These are phyloP conservation scores for Colletotrichum abscissum DNA, from an alignment of 2,329 filamentous ascomycete genomes.

Conservation along the genomic window DNA sequence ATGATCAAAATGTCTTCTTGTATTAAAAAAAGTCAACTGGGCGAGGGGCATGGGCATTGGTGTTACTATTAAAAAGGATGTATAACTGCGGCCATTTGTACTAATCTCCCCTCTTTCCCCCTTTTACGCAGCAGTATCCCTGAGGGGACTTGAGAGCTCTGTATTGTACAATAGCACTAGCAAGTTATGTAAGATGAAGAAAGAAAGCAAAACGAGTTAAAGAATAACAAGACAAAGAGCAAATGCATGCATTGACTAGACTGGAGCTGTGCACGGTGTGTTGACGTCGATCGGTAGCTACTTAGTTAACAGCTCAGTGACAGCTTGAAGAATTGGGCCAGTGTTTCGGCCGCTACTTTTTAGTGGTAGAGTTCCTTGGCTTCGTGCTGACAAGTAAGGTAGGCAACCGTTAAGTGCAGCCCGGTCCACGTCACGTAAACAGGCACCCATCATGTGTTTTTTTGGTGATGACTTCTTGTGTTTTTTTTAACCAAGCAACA, in stretches of 20 bases:
- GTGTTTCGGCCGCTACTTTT: not conserved
- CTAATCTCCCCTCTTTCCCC: conserved; percentile 35
- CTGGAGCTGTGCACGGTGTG: conserved; percentile 14
- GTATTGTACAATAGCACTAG: conserved; percentile 37
- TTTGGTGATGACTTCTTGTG: not conserved
- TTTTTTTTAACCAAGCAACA: not conserved
- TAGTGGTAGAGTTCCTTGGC: not conserved
- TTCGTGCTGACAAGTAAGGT: conserved; percentile 2
- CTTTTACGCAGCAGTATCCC: conserved; percentile 32
- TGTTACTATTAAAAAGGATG: conserved; percentile 55
- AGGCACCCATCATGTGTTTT: not conserved
- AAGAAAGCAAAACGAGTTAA: conserved; percentile 23
- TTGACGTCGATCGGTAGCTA: not conserved
- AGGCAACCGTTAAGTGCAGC: not conserved
- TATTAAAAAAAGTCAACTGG: conserved; percentile 44
- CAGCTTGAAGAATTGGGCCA: not conserved
- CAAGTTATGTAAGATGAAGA: conserved; percentile 36
- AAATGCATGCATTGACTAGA: not conserved
- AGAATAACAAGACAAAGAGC: conserved; percentile 9
- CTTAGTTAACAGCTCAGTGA: not conserved
- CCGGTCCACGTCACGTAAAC: not conserved
- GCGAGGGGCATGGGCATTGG: conserved; percentile 60
- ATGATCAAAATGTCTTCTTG: conserved; percentile 37
- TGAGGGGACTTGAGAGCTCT: conserved; percentile 34
- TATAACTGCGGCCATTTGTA: conserved; percentile 47